Conservation (phyloP, 768 basidiomycete genomes). For the Ephemerocybe angulata region DNA sequence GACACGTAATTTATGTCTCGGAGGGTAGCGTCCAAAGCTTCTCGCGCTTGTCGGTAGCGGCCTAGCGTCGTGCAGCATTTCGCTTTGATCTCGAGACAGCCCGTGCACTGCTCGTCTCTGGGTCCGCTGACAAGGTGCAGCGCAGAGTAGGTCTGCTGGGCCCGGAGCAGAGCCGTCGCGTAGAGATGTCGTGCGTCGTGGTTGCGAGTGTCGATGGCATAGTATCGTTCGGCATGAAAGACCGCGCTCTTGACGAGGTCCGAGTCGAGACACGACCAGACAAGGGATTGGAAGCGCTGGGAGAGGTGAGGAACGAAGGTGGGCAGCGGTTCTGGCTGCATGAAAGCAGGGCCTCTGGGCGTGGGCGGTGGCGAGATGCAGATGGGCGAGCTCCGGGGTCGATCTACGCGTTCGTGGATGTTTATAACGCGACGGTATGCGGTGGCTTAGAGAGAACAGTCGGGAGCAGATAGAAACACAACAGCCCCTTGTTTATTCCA, state of each 20-base stretch:
- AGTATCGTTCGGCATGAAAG: conserved; percentile 87
- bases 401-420: neutral
- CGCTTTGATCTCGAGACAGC: conserved; percentile 77
- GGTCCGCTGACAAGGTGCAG: conserved; percentile 64
- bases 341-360: conserved; percentile 22
- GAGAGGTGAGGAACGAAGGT: conserved; percentile 54
- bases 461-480: neutral
- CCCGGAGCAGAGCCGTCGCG: conserved; percentile 69
- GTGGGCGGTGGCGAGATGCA: conserved; percentile 2
- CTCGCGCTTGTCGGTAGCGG: conserved; percentile 72
- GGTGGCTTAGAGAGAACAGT: neutral
- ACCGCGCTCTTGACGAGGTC: conserved; percentile 76
- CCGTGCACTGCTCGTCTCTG: conserved; percentile 57
- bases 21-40: conserved; percentile 63
- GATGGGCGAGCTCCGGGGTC: neutral
- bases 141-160: conserved; percentile 73
- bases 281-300: conserved; percentile 65
- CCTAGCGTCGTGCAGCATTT: conserved; percentile 71
- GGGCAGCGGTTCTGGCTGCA: conserved; percentile 56
- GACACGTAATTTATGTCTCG: conserved; percentile 50
- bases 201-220: conserved; percentile 60
- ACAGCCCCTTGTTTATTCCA: conserved; percentile 1
- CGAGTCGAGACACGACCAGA: conserved; percentile 83
- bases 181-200: conserved; percentile 86
- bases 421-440: neutral